A percentile compares a stretch with the other conserved stretches of the same genome.
Conservation (phyloP, 345 rosid genomes). For the Boechera stricta region DNA sequence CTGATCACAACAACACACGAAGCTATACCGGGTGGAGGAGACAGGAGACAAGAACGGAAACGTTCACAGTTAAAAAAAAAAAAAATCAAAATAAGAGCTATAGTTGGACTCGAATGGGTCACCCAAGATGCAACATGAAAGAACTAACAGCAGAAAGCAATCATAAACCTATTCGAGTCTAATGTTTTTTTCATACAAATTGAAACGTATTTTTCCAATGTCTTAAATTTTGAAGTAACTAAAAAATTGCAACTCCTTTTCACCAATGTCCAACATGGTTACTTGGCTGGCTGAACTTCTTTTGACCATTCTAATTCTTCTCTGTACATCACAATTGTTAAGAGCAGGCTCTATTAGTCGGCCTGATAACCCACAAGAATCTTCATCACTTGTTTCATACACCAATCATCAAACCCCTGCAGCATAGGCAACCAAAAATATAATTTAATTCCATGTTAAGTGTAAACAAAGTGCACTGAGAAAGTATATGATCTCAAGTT, state of each 20-base stretch:
- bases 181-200: constrained; percentile 12
- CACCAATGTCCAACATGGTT: constrained; percentile 20
- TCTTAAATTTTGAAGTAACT: constrained; percentile 6
- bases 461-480: too few relatives aligned
- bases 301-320: not conserved
- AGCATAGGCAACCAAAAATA: too few relatives aligned
- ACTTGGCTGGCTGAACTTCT: constrained; percentile 16
- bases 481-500: not conserved
- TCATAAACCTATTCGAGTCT: constrained; percentile 8
- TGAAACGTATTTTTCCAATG: constrained; percentile 29
- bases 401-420: constrained; percentile 42
- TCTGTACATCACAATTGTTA: constrained; percentile 27
- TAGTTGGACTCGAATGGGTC: not conserved
- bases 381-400: constrained; percentile 20
- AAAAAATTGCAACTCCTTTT: not conserved
- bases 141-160: not conserved
- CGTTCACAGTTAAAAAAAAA: too few relatives aligned
- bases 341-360: constrained; percentile 1
- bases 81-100: too few relatives aligned
- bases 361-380: not conserved
- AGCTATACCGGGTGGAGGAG: too few relatives aligned
- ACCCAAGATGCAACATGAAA: not conserved
- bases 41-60: too few relatives aligned
- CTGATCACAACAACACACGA: not conserved
- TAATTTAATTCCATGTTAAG: not conserved